Evolutionary conservation across 352 stramenopile species (phyloP).

Genomic region (Globisporangium parvum): DNA sequence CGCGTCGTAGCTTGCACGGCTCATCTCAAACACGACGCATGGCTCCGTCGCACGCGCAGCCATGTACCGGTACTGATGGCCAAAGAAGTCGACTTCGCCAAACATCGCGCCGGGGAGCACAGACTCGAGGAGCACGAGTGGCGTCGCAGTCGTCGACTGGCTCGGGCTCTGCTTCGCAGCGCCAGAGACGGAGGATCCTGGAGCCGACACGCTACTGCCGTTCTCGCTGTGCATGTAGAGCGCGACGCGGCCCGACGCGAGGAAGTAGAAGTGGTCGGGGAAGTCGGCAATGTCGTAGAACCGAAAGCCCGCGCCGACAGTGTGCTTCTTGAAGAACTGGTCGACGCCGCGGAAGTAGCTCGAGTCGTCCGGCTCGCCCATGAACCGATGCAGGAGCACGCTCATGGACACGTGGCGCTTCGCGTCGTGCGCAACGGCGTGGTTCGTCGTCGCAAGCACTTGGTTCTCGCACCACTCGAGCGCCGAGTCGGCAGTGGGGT

Average conservation of each 20-base stretch:
- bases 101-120: conserved; percentile 80
- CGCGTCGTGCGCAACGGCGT: conserved; percentile 21
- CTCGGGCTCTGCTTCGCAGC: neutral
- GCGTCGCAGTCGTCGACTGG: conserved; percentile 13
- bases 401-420: conserved; percentile 50
- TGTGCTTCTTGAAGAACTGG: conserved; percentile 51
- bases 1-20: conserved; percentile 49
- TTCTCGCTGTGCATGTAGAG: conserved; percentile 77
- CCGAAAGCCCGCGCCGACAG: conserved; percentile 46
- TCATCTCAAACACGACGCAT: conserved; percentile 71
- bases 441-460: conserved; percentile 32
- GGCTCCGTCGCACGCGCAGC: conserved; percentile 36
- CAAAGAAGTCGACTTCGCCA: conserved; percentile 84
- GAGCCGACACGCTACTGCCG: conserved; percentile 9
- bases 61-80: conserved; percentile 62
- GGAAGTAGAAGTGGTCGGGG: conserved; percentile 68
- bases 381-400: conserved; percentile 71
- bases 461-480: conserved; percentile 78
- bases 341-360: conserved; percentile 61
- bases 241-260: conserved; percentile 59
- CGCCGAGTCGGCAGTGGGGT: conserved; percentile 60
- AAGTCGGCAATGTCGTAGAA: conserved; percentile 71
- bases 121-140: conserved; percentile 53
- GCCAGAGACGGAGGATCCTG: too few relatives aligned
- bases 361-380: conserved; percentile 66